These are phyloP conservation scores for Artomyces pyxidatus DNA, from an alignment of 768 basidiomycete species.

Conservation along the genomic window DNA sequence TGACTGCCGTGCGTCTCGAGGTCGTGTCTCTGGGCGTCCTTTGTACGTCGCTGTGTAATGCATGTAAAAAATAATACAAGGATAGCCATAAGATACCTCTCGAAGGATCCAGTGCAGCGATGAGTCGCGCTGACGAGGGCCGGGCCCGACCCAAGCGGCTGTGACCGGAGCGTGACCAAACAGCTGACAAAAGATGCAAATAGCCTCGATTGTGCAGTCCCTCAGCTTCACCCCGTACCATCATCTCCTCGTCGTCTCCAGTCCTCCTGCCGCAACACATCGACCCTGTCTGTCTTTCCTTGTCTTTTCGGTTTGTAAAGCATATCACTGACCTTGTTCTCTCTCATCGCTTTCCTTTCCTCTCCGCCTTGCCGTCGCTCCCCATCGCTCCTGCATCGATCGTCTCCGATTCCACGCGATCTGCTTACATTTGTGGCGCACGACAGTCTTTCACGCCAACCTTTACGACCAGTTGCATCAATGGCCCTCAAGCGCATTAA, in stretches of 20 bases:
- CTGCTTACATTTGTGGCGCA: constrained; percentile 22
- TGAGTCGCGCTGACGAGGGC: too few relatives aligned
- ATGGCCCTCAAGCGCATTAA: constrained; percentile 99
- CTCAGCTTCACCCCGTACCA: constrained; percentile 19
- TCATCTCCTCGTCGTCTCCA: constrained; percentile 20
- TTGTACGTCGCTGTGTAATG: background rate
- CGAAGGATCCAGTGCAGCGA: background rate
- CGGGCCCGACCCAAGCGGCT: background rate
- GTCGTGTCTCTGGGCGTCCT: too few relatives aligned
- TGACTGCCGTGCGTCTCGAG: too few relatives aligned
- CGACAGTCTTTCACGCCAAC: constrained; percentile 5
- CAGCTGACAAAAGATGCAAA: constrained; percentile 30
- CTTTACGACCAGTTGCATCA: constrained; percentile 11
- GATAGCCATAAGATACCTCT: background rate
- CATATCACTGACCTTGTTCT: background rate
- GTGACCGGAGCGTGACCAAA: constrained; percentile 23
- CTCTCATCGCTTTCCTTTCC: background rate
- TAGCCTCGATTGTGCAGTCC: constrained; percentile 19
- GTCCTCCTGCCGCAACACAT: constrained; percentile 24
- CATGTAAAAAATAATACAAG: background rate
- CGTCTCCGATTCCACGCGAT: constrained; percentile 32
- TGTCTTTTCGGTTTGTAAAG: constrained; percentile 1
- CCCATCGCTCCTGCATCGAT: constrained; percentile 6
- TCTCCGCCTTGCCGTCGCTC: background rate
- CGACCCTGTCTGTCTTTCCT: constrained; percentile 17